Evolutionary conservation across 2,329 filamentous ascomycete species (phyloP), one percentile per base, ranked within the genome.

Genomic region (Cadophora sp.): DNA sequence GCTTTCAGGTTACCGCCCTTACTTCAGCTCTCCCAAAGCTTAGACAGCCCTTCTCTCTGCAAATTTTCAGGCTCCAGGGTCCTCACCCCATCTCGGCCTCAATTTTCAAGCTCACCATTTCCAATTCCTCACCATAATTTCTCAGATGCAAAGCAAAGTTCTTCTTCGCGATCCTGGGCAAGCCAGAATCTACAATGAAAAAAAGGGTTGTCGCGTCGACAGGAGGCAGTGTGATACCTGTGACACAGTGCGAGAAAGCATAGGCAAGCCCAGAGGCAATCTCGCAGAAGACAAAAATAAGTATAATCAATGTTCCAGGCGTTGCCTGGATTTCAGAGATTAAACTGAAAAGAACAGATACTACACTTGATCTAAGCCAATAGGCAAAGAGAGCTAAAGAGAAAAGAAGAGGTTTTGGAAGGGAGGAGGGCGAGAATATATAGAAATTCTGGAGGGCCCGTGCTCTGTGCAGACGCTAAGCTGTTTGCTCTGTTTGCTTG

Each of bases 261-360:
- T 91, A 85, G 82, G 89, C 90, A 91, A 92, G 90, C 89, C 85
- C 88, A 91, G 90, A 87, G 89, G 86, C 74, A 73, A 77, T 80
- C 77, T 74, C 77, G 79, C 81, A 76, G 86, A 74, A 69, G 75
- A 69, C 85, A 92, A 92, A 91, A 92, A 94, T 93, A 86, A 85
- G 90, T 89, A 88, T 92, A 94, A 94, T 92, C 90, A 88, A 84
- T 86, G 87, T 87, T 85, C 84, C 83, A 84, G 85, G 85, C 89
- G 71, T 85, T 92, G 87, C 89, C 85, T 84, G 85, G 86, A 86
- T 93, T 92, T 91, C 91, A 94, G 91, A 91, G 90, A 93, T 94
- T 94, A 94, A 94, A 93, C 92, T 94, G 90, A 93, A 92, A 93
- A 94, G 91, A 94, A 94, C 91, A 93, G 91, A 69, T 69, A 69